Evolutionary conservation across 225 moss, liverwort and hornwort genomes (phyloP), one percentile per base, ranked within the genome.

Genomic region (Pseudoscleropodium purum): DNA sequence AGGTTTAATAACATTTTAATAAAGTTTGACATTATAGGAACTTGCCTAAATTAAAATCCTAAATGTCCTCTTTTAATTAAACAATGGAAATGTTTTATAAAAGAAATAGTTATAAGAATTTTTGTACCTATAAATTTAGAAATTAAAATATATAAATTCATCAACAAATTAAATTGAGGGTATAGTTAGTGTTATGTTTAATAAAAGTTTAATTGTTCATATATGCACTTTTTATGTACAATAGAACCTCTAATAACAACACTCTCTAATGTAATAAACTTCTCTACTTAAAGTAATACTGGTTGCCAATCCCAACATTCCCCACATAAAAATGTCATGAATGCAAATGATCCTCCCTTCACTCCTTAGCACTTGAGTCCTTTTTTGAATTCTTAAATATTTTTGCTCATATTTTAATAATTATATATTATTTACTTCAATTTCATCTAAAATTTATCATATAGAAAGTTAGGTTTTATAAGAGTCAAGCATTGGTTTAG

Each of bases 301-400:
- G 68, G 20, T 36, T 68, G 67, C 3, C 2, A 5, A 5, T 67
- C 10, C 5, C 9, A 5, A 5, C 10, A 1, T 34, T 2, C 5
- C 0, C 34, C 2, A 5, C 10, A 34, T 66, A 66, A 18, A 36
- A 66, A 66, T 1, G 0, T n/a, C 68, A n/a, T n/a, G 11, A n/a
- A 68, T 12, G 9, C 21, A 68, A 68, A 68, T 68, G 20, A 37
- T 21, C 21, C 12, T 68, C 3, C 31, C 10, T 36, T 36, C 9
- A 47, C 47, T 47, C 9, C 47, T 47, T 47, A 9, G 47, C 9
- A 47, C 47, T 47, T 47, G 7, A 10, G 10, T 47, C 47, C 47
- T 47, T 47, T 47, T 10, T 47, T 47, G 9, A 47, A 47, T 47
- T 47, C 9, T 47, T 47, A 47, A 8, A 9, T 47, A 47, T 47